Conservation (phyloP, 805 yeast genomes). For the Kurtzmaniella fragi region DNA sequence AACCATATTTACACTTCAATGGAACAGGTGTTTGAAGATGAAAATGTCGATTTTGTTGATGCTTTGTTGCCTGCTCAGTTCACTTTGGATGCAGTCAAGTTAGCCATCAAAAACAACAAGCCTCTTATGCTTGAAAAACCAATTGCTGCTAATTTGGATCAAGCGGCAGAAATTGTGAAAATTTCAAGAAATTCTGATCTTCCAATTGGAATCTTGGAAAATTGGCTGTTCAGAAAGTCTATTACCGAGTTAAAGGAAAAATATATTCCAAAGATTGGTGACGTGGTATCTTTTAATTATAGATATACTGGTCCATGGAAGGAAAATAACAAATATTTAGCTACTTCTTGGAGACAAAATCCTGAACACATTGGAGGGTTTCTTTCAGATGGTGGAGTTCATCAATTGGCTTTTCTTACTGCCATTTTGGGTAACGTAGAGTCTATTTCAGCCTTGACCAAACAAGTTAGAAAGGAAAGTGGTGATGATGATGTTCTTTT, state of each 20-base stretch:
- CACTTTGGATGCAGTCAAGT: constrained; percentile 63
- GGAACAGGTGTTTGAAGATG: constrained; percentile 62
- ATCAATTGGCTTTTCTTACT: constrained; percentile 83
- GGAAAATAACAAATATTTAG: constrained; percentile 52
- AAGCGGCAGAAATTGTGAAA: constrained; percentile 75
- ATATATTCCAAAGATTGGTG: constrained; percentile 68
- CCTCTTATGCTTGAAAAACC: constrained; percentile 88
- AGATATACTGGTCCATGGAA: constrained; percentile 71
- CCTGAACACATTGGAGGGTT: constrained; percentile 94
- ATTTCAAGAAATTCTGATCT: constrained; percentile 56
- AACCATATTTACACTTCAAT: constrained; percentile 53
- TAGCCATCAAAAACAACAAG: constrained; percentile 69
- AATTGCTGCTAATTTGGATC: constrained; percentile 77
- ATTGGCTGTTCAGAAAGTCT: constrained; percentile 74
- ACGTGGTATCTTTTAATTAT: constrained; percentile 63
- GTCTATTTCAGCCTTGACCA: constrained; percentile 69
- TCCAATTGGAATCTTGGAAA: constrained; percentile 77
- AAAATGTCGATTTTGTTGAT: constrained; percentile 72
- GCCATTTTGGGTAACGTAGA: constrained; percentile 73
- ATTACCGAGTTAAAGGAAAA: constrained; percentile 46
- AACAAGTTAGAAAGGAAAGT: constrained; percentile 68
- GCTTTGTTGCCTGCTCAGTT: constrained; percentile 85
- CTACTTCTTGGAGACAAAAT: constrained; percentile 80
- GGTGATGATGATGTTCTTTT: constrained; percentile 82
- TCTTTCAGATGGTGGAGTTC: constrained; percentile 94